Conservation (phyloP, 495 filamentous ascomycete species). For the Hyaloscypha hepaticicola region DNA sequence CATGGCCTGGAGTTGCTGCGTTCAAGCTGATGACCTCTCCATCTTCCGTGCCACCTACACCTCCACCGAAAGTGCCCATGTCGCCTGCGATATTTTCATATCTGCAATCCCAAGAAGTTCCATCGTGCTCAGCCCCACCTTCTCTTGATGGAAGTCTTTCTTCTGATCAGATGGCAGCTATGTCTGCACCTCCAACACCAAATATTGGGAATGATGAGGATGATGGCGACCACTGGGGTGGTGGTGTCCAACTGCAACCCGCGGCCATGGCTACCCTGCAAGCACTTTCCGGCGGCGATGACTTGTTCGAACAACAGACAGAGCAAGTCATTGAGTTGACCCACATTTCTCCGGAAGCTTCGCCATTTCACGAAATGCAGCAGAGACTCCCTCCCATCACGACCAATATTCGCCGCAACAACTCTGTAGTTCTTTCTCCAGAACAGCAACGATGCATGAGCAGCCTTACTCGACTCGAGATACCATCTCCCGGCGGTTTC, state of each 20-base stretch:
- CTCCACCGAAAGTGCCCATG: slow-evolving; percentile 72
- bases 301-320: slow-evolving; percentile 43
- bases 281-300: slow-evolving; percentile 58
- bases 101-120: slow-evolving; percentile 60
- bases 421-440: slow-evolving; percentile 38
- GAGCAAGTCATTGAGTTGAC: slow-evolving; percentile 52
- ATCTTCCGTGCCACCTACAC: slow-evolving; percentile 74
- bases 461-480: slow-evolving; percentile 67
- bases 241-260: slow-evolving; percentile 71
- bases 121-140: slow-evolving; percentile 74
- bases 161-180: slow-evolving; percentile 76
- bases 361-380: slow-evolving; percentile 32
- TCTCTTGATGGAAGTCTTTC: slow-evolving; percentile 86
- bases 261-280: slow-evolving; percentile 76
- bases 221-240: slow-evolving; percentile 52
- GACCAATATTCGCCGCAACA: slow-evolving; percentile 31
- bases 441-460: slow-evolving; percentile 46
- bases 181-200: slow-evolving; percentile 80
- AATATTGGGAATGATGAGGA: slow-evolving; percentile 57
- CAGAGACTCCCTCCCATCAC: slow-evolving; percentile 32
- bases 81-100: slow-evolving; percentile 70
- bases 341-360: slow-evolving; percentile 1
- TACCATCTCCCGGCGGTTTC: slow-evolving; percentile 88
- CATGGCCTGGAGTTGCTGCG: slow-evolving; percentile 41
- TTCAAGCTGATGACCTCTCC: slow-evolving; percentile 64